These are phyloP conservation scores for Fusarium falciforme DNA, from an alignment of 2,329 filamentous ascomycete genomes.

Conservation along the genomic window DNA sequence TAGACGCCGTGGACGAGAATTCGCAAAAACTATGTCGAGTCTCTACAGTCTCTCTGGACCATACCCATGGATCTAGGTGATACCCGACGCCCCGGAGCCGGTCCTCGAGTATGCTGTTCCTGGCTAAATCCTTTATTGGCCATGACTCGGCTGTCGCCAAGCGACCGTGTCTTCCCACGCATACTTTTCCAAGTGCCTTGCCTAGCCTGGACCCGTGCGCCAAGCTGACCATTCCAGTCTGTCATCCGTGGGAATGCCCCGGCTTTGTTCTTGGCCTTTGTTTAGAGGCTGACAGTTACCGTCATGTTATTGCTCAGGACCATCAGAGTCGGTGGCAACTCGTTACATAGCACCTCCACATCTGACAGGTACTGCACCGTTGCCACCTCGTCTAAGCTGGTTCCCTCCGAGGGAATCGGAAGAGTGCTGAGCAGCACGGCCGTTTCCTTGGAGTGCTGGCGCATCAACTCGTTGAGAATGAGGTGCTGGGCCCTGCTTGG, in stretches of 20 bases:
- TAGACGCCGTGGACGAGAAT: slow-evolving; percentile 25
- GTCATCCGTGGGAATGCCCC: slow-evolving; percentile 33
- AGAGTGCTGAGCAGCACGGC: slow-evolving; percentile 87
- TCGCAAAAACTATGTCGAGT: slow-evolving; percentile 32
- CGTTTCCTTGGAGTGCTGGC: slow-evolving; percentile 73
- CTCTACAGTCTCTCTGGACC: neutral
- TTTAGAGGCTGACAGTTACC: slow-evolving; percentile 78
- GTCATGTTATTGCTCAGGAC: slow-evolving; percentile 93
- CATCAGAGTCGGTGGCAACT: slow-evolving; percentile 79
- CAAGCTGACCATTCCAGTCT: slow-evolving; percentile 18
- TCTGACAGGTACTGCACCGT: slow-evolving; percentile 81
- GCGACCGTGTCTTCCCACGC: slow-evolving; percentile 9
- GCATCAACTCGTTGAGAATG: slow-evolving; percentile 87
- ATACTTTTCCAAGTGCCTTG: slow-evolving; percentile 13
- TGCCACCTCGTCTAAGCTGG: slow-evolving; percentile 74
- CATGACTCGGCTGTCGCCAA: slow-evolving; percentile 27
- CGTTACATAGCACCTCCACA: slow-evolving; percentile 81
- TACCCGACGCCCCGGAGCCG: slow-evolving; percentile 10
- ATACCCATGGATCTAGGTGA: neutral
- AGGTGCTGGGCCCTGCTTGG: slow-evolving; percentile 87
- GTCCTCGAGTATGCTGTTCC: slow-evolving; percentile 21
- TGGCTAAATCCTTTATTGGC: slow-evolving; percentile 33
- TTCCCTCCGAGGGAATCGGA: slow-evolving; percentile 83
- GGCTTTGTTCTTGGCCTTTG: slow-evolving; percentile 23
- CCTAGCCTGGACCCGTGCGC: slow-evolving; percentile 8